Evolutionary conservation across 495 filamentous ascomycete species (phyloP), one percentile per base, ranked within the genome.

Genomic region (Neurospora sp.): DNA sequence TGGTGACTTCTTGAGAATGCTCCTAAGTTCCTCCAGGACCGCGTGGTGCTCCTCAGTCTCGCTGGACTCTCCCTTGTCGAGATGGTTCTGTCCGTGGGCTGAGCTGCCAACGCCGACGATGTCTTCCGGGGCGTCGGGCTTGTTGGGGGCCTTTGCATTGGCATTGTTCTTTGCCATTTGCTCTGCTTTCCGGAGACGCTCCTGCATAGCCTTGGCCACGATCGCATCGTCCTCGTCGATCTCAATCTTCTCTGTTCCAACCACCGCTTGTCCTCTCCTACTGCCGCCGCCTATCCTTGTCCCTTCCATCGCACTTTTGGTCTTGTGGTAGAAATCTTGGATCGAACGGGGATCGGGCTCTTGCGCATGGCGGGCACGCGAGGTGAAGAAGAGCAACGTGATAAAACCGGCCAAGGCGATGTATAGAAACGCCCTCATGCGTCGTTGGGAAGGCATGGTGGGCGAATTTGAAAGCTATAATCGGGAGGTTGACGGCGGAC

Each of bases 1-100:
- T 71, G 94, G 93, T 37, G 92, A 88, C 73, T 89, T 89, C 84
- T 94, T 94, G 71, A 97, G 81, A 65, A 97, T 94, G 18, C 77
- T 79, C 78, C 92, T 90, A 75, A 97, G 79, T 82, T 92, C 90
- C 5, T 74, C 79, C 78, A 91, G 87, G 2, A 87, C 81, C 38
- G 86, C 83, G 37, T 84, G 84, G 39, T 91, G 88, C 75, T 89
- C 87, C 69, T 86, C 78, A 18, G 83, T 85, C 78, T 89, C 85
- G 27, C 82, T 77, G 74, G 86, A 79, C 27, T 85, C 75, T 41
- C 82, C 76, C 70, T 74, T 80, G 53, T 5, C 12, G 12, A 61
- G 22, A 61, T 61, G 53, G 80, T 87, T 87, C 77, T 93, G 92
- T 59, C 92, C 87, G 12, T 89, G 90, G 0, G 92, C 92, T 70